Base-by-base conservation (phyloP, 139 green algal genomes). In the Trebouxia sp. region DNA sequence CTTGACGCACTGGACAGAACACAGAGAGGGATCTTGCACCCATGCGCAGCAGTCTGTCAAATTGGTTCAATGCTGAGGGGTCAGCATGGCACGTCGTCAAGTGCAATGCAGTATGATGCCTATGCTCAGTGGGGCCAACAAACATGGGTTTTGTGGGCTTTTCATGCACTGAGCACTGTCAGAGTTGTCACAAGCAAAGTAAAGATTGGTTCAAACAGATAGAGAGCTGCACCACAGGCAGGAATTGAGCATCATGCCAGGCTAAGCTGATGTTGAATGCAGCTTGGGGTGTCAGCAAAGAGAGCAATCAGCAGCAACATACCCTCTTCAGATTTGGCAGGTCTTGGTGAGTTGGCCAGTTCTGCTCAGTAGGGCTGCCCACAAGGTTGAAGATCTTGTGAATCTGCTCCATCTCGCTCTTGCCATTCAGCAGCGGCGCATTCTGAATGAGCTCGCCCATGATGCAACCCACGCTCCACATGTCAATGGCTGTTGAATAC, bases 381-480 rank as follows among this genome's bases (percentile, higher is more conserved):
- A 97, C 83, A 30, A 94, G 79, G 20, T 83, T 42, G n/a, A 92
- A 91, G 65, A 96, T 95, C 80, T 90, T 89, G 50, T 91, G 80
- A 5, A 98, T 81, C 88, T 94, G 89, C 41, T 93, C 91, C 5
- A 97, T 83, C 84, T 98, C 94, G 28, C 65, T 80, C 77, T 93
- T 90, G 35, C 90, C 92, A 0, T 53, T 43, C 26, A 97, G 93
- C 53, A 97, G 82, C 30, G 90, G 39, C 32, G 82, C 62, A 47
- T 80, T 83, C 41, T 74, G 89, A 38, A 98, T 84, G 47, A 99
- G 88, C 89, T 98, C 95, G 9, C 84, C 96, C 90, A 98, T 94
- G 88, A 98, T 97, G 87, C 93, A 97, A 20, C 95, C 95, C 11
- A 94, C 53, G n/a, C 82, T 90, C 94, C 95, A 98, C 80, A 97